phyloP scores from a whole-genome alignment of 2,329 filamentous ascomycete genomes.

The Hypoxylon sp. region DNA sequence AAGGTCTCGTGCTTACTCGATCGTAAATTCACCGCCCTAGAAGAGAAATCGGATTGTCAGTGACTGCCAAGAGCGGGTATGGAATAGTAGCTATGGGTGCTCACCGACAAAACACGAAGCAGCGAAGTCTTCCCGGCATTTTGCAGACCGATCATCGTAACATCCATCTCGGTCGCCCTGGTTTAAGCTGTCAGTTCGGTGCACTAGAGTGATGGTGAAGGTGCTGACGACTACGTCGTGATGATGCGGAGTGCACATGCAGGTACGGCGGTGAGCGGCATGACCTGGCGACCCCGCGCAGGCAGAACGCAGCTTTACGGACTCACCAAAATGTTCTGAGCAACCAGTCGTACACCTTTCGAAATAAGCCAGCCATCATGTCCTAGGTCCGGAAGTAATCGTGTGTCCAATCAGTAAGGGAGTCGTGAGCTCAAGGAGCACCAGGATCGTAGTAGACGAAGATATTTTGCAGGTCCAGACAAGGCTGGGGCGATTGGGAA shows the following conservation, averaged over 20 bases:
- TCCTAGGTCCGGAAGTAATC: slow-evolving; percentile 26
- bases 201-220: slow-evolving; percentile 17
- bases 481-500: slow-evolving; percentile 40
- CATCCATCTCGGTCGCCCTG: slow-evolving; percentile 99
- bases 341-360: slow-evolving; percentile 97
- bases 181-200: slow-evolving; percentile 33
- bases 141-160: slow-evolving; percentile 98
- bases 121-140: slow-evolving; percentile 98
- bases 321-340: slow-evolving; percentile 95
- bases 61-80: neutral
- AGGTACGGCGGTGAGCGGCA: slow-evolving; percentile 40
- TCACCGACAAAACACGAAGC: slow-evolving; percentile 91
- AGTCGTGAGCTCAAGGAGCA: slow-evolving; percentile 22
- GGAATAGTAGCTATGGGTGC: slow-evolving; percentile 47
- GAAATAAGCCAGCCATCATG: slow-evolving; percentile 90
- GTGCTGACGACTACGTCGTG: slow-evolving; percentile 22
- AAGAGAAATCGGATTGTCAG: slow-evolving; percentile 32
- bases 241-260: slow-evolving; percentile 34
- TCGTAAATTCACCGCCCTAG: slow-evolving; percentile 96
- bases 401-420: slow-evolving; percentile 27
- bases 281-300: slow-evolving; percentile 43
- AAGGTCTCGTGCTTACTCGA: slow-evolving; percentile 78
- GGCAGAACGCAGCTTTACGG: slow-evolving; percentile 37
- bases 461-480: slow-evolving; percentile 38
- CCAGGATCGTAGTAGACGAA: slow-evolving; percentile 33